Base-by-base conservation (phyloP, 1,284 basidiomycete genomes). In the Leccinum subrobustum region DNA sequence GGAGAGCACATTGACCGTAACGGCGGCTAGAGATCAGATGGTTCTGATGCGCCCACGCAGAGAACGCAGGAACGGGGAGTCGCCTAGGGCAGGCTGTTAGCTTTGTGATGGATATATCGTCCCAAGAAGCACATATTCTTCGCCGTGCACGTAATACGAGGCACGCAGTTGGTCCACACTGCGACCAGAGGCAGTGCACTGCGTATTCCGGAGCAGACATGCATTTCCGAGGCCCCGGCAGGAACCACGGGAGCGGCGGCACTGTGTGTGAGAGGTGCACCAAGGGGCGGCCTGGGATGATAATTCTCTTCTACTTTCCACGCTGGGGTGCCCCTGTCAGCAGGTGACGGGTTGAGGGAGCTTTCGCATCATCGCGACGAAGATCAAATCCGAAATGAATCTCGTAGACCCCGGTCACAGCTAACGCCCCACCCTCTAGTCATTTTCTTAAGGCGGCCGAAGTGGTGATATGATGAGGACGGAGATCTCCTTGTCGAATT, bases 291-390 rank as follows among this genome's bases (percentile, higher is more conserved):
- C 53, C 60, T 60, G 66, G 59, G 66, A 70, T 57, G 58, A 44
- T 16, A 50, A 52, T 63, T 62, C 56, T 59, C 35, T 9, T 20
- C 11, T 53, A n/a, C 60, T 59, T 73, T 74, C 73, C 70, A 71
- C 73, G 73, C 50, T 35, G 29, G 39, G 54, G 42, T 73, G 58
- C 70, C 73, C 70, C 70, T 71, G 68, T 72, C 57, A 61, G 33
- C 64, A 47, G 57, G 56, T 57, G 51, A 27, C 48, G 52, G 52
- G 57, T 57, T 66, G 59, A 62, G 57, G 63, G 54, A 52, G 54
- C 62, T 60, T 62, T 59, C 57, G 57, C 69, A 69, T 65, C 70
- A 72, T 70, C 68, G 66, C 61, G 68, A 73, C 67, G 63, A 70
- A 69, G 71, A 71, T 73, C 69, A 64, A 60, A 64, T 60, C 57